Evolutionary conservation across 2,329 filamentous ascomycete genomes (phyloP), one percentile per base, ranked within the genome.

Genomic region (Pseudopyricularia javanii): DNA sequence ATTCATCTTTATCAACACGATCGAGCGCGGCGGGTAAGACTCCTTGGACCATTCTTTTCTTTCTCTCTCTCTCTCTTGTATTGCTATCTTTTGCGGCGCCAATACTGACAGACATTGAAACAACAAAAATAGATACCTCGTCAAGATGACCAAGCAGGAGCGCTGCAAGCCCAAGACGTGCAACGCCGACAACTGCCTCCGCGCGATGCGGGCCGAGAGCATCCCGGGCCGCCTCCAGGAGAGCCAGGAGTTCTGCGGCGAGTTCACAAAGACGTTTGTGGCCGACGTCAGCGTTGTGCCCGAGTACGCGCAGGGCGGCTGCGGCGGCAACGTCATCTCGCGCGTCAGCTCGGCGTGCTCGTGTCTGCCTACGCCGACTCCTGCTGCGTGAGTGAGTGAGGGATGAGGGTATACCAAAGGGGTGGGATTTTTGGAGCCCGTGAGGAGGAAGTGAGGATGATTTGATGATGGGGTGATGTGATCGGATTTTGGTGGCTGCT

Each of bases 21-120:
- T 76, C 55, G 74, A 76, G 54, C 59, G 69, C 7, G 70, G 70
- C n/a, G n/a, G n/a, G n/a, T n/a, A n/a, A n/a, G n/a, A n/a, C 49
- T 50, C 49, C 49, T 50, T 50, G 14, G 49, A n/a, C n/a, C n/a
- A n/a, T n/a, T n/a, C n/a, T n/a, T n/a, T n/a, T n/a, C n/a, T n/a
- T n/a, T n/a, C n/a, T n/a, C n/a, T n/a, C n/a, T n/a, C n/a, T n/a
- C n/a, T n/a, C n/a, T n/a, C n/a, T n/a, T n/a, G n/a, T n/a, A n/a
- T n/a, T n/a, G n/a, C n/a, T n/a, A n/a, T n/a, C n/a, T n/a, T n/a
- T n/a, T n/a, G n/a, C n/a, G n/a, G n/a, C n/a, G n/a, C n/a, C n/a
- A n/a, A n/a, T n/a, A n/a, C n/a, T n/a, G n/a, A n/a, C n/a, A n/a
- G n/a, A n/a, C n/a, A n/a, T n/a, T n/a, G n/a, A n/a, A n/a, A n/a